Evolutionary conservation across 768 basidiomycete species (phyloP).

Genomic region (Trametes punicea): DNA sequence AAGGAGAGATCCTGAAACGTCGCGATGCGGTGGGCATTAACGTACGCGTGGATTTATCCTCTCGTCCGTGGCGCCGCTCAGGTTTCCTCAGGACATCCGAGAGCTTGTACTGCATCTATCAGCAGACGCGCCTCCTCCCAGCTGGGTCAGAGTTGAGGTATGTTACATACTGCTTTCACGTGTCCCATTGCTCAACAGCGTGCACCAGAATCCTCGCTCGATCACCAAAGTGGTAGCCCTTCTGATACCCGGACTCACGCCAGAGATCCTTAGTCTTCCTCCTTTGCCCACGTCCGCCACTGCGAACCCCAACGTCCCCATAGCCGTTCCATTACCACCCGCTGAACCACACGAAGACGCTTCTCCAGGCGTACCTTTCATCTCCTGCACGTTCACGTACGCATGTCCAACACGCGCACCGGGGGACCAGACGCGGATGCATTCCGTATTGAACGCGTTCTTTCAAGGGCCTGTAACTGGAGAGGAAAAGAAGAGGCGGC

Average conservation of each 20-base stretch:
- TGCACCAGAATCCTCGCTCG: slow-evolving; percentile 58
- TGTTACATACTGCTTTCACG: slow-evolving; percentile 21
- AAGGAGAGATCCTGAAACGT: slow-evolving; percentile 68
- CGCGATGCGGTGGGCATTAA: slow-evolving; percentile 77
- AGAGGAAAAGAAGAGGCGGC: slow-evolving; percentile 73
- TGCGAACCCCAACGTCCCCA: slow-evolving; percentile 51
- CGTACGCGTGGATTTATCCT: slow-evolving; percentile 42
- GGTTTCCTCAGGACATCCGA: slow-evolving; percentile 66
- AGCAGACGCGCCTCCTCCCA: slow-evolving; percentile 79
- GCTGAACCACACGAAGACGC: slow-evolving; percentile 27
- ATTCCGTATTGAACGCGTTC: slow-evolving; percentile 79
- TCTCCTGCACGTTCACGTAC: slow-evolving; percentile 81
- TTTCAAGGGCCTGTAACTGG: slow-evolving; percentile 77
- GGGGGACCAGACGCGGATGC: slow-evolving; percentile 82
- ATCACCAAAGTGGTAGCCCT: slow-evolving; percentile 79
- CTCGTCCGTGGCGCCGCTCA: neutral
- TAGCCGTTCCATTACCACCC: slow-evolving; percentile 42
- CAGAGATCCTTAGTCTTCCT: slow-evolving; percentile 68
- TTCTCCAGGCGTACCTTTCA: slow-evolving; percentile 51
- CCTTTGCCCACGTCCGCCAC: slow-evolving; percentile 69
- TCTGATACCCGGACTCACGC: slow-evolving; percentile 83
- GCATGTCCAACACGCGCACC: slow-evolving; percentile 92
- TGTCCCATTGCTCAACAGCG: neutral
- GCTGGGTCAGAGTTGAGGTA: slow-evolving; percentile 86
- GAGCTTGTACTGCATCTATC: slow-evolving; percentile 81